Base-by-base conservation (phyloP, 176 grass and related monocot species). In the Aegilops speltoides region DNA sequence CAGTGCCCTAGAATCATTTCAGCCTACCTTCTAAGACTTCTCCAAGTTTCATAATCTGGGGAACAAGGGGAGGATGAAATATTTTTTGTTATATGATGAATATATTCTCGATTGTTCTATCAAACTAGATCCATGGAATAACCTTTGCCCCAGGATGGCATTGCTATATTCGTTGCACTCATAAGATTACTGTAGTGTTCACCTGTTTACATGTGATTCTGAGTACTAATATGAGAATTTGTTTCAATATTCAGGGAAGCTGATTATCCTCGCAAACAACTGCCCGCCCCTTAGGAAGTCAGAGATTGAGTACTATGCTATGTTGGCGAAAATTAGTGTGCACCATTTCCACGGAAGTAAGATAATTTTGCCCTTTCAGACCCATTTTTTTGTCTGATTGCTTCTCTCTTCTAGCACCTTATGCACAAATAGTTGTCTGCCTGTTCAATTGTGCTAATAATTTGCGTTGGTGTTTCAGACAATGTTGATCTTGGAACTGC, bases 321-420 rank as follows among this genome's bases (percentile, higher is more conserved):
- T 99, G 97, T 73, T 99, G 87, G 92, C 90, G 6, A 99, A 99
- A 88, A 78, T 96, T 66, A 95, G 87, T 0, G 97, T 99, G 45
- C 97, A 99, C 63, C 97, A 99, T 74, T 99, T 96, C 29, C 91
- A 91, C n/a, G 97, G 97, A 91, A 99, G 97, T 99, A 93, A 89
- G 97, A 73, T 80, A 23, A 36, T 19, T 36, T 66, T 4, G 3
- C 64, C 2, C 29, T 32, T 7, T 22, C 2, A 8, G 13, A 61
- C 59, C 50, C 5, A 24, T 64, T 19, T n/a, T 50, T 25, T 19
- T 19, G 16, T 54, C 50, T 0, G 17, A 66, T 12, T 0, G 1
- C 1, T 25, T 71, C 41, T 10, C n/a, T 77, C 1, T 37, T 52
- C 6, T 13, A 40, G 77, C 59, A 63, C 22, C 24, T 31, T 20